Conservation (phyloP, 768 basidiomycete species). For the Daedaleopsis sinensis region DNA sequence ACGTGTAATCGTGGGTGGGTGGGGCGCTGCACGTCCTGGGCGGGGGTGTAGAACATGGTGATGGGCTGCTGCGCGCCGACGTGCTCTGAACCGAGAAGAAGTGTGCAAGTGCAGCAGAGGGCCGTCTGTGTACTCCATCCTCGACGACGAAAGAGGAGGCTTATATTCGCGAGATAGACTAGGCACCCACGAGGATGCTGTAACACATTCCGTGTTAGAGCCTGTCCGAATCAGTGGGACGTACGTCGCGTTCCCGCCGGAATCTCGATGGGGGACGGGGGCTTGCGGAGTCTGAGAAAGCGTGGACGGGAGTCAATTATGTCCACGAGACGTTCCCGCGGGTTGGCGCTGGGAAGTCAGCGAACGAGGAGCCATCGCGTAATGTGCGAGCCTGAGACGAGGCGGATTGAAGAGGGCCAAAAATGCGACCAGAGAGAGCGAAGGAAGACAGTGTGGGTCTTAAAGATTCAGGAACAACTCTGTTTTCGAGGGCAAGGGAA, state of each 20-base stretch:
- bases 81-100: constrained; percentile 10
- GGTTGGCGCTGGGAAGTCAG: constrained; percentile 23
- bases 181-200: constrained; percentile 30
- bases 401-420: constrained; percentile 19
- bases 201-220: constrained; percentile 23
- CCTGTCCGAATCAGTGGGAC: constrained; percentile 20
- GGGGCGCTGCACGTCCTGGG: constrained; percentile 56
- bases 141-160: constrained; percentile 17
- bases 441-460: constrained; percentile 10
- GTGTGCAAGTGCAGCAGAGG: constrained; percentile 2
- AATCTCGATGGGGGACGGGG: constrained; percentile 19
- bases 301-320: constrained; percentile 28
- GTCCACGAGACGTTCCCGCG: constrained; percentile 28
- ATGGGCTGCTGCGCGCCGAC: neutral
- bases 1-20: constrained; percentile 69
- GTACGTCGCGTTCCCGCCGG: constrained; percentile 14
- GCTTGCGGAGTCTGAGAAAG: constrained; percentile 26
- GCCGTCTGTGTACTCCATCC: constrained; percentile 14
- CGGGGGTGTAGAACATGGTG: constrained; percentile 39
- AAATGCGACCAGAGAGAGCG: constrained; percentile 16
- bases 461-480: constrained; percentile 24
- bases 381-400: constrained; percentile 23
- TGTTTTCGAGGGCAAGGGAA: constrained; percentile 27
- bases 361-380: constrained; percentile 22
- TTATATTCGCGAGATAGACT: constrained; percentile 21